phyloP scores from a whole-genome alignment of 2,329 filamentous ascomycete genomes.

The Pseudogymnoascus sp. region DNA sequence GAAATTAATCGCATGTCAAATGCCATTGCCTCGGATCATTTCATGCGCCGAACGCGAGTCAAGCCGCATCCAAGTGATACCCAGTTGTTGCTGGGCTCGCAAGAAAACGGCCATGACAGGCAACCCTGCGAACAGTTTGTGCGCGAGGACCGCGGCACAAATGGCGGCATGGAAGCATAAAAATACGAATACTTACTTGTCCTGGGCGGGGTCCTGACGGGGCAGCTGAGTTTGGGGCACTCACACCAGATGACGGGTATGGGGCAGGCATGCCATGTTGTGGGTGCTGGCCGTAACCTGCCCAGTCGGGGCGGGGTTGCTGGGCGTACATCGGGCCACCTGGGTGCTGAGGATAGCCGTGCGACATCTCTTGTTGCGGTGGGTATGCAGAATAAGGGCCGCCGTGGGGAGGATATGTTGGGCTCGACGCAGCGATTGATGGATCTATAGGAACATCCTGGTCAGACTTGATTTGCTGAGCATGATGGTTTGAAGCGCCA shows the following conservation, averaged over 20 bases:
- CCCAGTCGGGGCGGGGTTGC: slow-evolving; percentile 65
- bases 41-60: not conserved
- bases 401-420: slow-evolving; percentile 71
- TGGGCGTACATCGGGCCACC: slow-evolving; percentile 58
- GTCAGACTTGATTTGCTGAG: slow-evolving; percentile 84
- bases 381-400: slow-evolving; percentile 82
- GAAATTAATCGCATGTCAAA: slow-evolving; percentile 1
- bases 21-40: slow-evolving; percentile 1
- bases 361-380: slow-evolving; percentile 78
- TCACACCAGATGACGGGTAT: slow-evolving; percentile 30
- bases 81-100: not conserved
- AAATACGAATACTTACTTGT: slow-evolving; percentile 46
- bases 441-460: slow-evolving; percentile 98
- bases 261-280: slow-evolving; percentile 29
- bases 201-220: slow-evolving; percentile 46
- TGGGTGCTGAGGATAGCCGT: slow-evolving; percentile 62
- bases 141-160: slow-evolving; percentile 1
- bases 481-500: slow-evolving; percentile 69
- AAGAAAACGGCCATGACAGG: not conserved
- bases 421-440: slow-evolving; percentile 88
- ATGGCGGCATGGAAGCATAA: not conserved
- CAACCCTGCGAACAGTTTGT: not conserved
- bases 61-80: not conserved
- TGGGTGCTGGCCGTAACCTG: slow-evolving; percentile 52
- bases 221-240: slow-evolving; percentile 48